phyloP scores from a whole-genome alignment of 768 basidiomycete species.

The Leccinum barrowsii region DNA sequence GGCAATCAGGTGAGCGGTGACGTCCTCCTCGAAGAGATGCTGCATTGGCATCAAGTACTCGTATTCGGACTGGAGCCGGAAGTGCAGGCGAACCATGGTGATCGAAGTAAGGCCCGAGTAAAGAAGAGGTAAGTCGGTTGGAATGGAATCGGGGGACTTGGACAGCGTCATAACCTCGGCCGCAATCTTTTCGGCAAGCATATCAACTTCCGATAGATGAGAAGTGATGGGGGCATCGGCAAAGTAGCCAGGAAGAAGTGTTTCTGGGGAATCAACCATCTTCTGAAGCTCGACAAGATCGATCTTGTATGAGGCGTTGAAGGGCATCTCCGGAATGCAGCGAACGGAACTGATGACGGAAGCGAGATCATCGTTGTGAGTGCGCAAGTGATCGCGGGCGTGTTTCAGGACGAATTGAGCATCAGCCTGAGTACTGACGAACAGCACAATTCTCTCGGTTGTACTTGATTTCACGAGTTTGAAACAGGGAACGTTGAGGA shows the following conservation, averaged over 20 bases:
- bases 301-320: constrained; percentile 16
- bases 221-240: constrained; percentile 8
- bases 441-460: constrained; percentile 5
- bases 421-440: constrained; percentile 6
- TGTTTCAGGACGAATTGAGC: constrained; percentile 10
- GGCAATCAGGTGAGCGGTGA: constrained; percentile 28
- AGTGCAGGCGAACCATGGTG: constrained; percentile 29
- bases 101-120: constrained; percentile 31
- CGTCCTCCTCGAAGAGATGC: constrained; percentile 29
- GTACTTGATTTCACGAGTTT: constrained; percentile 13
- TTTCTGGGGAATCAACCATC: constrained; percentile 9
- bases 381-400: constrained; percentile 11
- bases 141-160: constrained; percentile 24
- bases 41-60: constrained; percentile 28
- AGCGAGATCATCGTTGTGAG: constrained; percentile 7
- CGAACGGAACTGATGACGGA: constrained; percentile 8
- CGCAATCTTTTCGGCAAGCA: constrained; percentile 33
- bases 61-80: constrained; percentile 33
- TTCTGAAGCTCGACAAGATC: constrained; percentile 11
- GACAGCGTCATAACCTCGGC: constrained; percentile 29
- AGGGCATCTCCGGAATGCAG: constrained; percentile 13
- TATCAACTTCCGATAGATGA: constrained; percentile 17
- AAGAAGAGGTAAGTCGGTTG: constrained; percentile 30
- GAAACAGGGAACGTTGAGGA: constrained; percentile 6
- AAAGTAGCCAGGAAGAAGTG: constrained; percentile 1